phyloP scores from a whole-genome alignment of 2,329 filamentous ascomycete species.

The Metarhizium robertsii region DNA sequence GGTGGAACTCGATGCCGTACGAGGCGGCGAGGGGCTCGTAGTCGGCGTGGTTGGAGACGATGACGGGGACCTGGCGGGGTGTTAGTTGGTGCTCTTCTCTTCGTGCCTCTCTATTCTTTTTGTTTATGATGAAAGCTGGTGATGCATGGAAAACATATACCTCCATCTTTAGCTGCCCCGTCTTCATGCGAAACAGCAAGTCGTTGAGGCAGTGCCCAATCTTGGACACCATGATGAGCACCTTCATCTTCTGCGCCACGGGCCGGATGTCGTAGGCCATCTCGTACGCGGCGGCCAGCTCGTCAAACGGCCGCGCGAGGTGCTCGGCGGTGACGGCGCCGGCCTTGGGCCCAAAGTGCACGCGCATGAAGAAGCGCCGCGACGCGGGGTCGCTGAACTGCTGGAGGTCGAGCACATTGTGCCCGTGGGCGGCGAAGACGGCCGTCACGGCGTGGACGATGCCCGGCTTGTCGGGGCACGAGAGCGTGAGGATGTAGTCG shows the following conservation, averaged over 20 bases:
- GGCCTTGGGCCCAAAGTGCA: constrained; percentile 62
- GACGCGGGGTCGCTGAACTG: constrained; percentile 72
- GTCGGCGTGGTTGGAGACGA: constrained; percentile 76
- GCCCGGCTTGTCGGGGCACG: constrained; percentile 75
- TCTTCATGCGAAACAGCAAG: constrained; percentile 69
- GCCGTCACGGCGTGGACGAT: constrained; percentile 80
- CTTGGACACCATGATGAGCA: constrained; percentile 85
- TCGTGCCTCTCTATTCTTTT: too few species aligned
- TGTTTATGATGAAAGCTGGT: too few species aligned
- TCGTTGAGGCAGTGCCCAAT: constrained; percentile 82
- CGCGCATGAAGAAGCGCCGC: constrained; percentile 78
- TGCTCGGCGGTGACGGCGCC: constrained; percentile 34
- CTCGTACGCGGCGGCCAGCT: constrained; percentile 51
- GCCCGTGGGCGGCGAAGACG: constrained; percentile 60
- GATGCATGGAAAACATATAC: constrained; percentile 7
- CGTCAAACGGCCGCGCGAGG: constrained; percentile 46
- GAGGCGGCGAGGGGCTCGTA: constrained; percentile 58
- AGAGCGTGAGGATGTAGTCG: constrained; percentile 69
- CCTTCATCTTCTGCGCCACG: constrained; percentile 58
- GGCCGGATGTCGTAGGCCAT: constrained; percentile 67
- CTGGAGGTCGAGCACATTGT: constrained; percentile 78
- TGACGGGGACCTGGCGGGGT: constrained; percentile 44
- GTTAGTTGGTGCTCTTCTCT: too few species aligned
- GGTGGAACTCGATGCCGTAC: constrained; percentile 71
- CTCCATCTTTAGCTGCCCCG: constrained; percentile 64